Base-by-base conservation (phyloP, 2,329 filamentous ascomycete species). In the Pseudocercospora crystallina region DNA sequence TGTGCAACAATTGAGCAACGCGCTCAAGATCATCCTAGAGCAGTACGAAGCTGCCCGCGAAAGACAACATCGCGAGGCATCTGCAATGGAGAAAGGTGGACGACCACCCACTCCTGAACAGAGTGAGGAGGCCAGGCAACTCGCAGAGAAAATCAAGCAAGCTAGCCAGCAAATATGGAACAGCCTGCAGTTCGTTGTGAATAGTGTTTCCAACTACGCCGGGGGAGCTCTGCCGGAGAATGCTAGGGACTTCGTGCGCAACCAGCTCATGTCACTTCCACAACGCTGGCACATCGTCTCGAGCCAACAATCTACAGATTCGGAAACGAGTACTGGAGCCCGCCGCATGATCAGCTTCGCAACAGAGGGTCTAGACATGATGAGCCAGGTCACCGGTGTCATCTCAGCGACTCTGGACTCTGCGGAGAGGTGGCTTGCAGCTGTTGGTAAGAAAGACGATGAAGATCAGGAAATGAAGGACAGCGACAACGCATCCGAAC, bases 191-290 rank as follows among this genome's bases (percentile, higher is more conserved):
- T 83, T 85, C 47, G 89, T 91, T 29, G 88, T 95, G 34, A 83
- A 88, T 56, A 86, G 87, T 5, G 89, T 99, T 0, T 95, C 89
- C 49, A 89, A 86, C 60, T 95, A 96, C 62, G 88, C 91, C 0
- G 91, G 91, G n/a, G 89, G 90, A 34, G 89, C 91, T 0, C 76
- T 99, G 2, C 92, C 94, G 0, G 89, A 94, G 47, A 96, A 96
- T 59, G 92, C 92, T 0, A 80, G 87, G 31, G 80, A 86, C 17
- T 80, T 97, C 12, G 92, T 99, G 10, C 85, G 89, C 53, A 81
- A 84, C 10, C 90, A 96, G 67, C 79, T 97, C 5, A 87, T 89
- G 29, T 91, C 87, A 42, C 78, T 97, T 1, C 92, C 92, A 0
- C 85, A 89, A 65, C 82, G 90, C 26, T 96, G 92, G 76, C 84